Evolutionary conservation across 768 basidiomycete species (phyloP), one percentile per base, ranked within the genome.

Genomic region (Rhodotorula kratochvilovae): DNA sequence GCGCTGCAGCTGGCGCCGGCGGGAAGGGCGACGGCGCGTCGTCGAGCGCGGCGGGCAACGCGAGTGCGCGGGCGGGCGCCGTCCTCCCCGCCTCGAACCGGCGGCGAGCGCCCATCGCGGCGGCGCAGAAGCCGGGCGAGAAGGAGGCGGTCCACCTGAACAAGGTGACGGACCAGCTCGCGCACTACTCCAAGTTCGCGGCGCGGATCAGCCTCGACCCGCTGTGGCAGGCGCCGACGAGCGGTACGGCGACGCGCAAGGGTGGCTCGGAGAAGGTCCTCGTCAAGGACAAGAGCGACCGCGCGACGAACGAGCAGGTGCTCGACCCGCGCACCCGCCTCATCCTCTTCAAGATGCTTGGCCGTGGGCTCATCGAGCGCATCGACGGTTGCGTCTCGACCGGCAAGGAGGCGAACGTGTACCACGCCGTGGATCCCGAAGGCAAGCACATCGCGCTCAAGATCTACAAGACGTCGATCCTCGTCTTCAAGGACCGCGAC

Each of bases 351-450:
- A 96, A 96, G 82, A 92, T 98, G 90, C 90, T 96, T 66, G 90
- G 92, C 8, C 84, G 93, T 62, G 93, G 88, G 1, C 78, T 98
- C 25, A 86, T 99, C 23, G 87, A 89, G 64, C 89, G 92, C 79
- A 88, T 99, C 57, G 95, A 97, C 75, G 92, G 94, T 4, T 98
- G 96, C 81, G 88, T 99, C 54, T 93, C 91, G 77, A 97, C 96
- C 0, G 96, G 96, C 39, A 99, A 99, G 84, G 96, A 99, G 86
- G 95, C 95, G 16, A 98, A 98, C 77, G 96, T 99, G 21, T 99
- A 99, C 79, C 93, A 97, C 78, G 92, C 93, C 2, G n/a, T 68
- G 10, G 15, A 50, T 5, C 66, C 74, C 50, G 62, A 66, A 23
- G 76, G 68, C 23, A 73, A 76, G 31, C 91, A 95, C 77, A 83